phyloP scores from a whole-genome alignment of 768 basidiomycete genomes.

The Xerocomus spinulosus region DNA sequence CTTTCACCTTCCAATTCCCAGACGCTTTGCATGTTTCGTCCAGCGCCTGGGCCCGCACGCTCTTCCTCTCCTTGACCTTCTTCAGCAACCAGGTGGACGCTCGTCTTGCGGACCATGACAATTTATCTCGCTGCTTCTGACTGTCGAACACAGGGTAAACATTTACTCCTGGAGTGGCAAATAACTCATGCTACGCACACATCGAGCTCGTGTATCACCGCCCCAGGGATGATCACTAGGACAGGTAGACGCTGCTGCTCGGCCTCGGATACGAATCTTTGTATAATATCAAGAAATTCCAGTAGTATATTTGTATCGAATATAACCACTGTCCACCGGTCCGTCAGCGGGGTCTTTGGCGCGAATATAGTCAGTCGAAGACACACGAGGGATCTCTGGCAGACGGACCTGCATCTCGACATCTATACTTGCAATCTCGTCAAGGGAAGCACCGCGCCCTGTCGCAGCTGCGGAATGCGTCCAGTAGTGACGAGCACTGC shows the following conservation, averaged over 20 bases:
- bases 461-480: slow-evolving; percentile 5
- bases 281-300: slow-evolving; percentile 59
- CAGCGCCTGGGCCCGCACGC: slow-evolving; percentile 57
- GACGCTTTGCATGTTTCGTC: slow-evolving; percentile 59
- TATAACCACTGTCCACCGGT: slow-evolving; percentile 48
- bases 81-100: slow-evolving; percentile 66
- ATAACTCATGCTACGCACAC: slow-evolving; percentile 38
- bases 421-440: slow-evolving; percentile 56
- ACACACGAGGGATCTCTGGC: neutral
- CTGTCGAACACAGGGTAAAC: slow-evolving; percentile 17
- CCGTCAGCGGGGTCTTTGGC: slow-evolving; percentile 42
- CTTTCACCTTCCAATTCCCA: slow-evolving; percentile 55
- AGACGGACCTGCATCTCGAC: slow-evolving; percentile 66
- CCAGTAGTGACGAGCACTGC: neutral
- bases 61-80: slow-evolving; percentile 52
- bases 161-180: neutral
- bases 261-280: slow-evolving; percentile 60
- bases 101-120: slow-evolving; percentile 63
- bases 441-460: slow-evolving; percentile 38
- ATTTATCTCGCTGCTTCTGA: slow-evolving; percentile 36
- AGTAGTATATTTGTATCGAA: slow-evolving; percentile 79
- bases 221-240: slow-evolving; percentile 64
- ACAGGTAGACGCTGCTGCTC: slow-evolving; percentile 48
- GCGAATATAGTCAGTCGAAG: neutral
- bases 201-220: slow-evolving; percentile 76